These are phyloP conservation scores for Ascochyta clinopodiicola DNA, from an alignment of 2,329 filamentous ascomycete species.

Conservation along the genomic window DNA sequence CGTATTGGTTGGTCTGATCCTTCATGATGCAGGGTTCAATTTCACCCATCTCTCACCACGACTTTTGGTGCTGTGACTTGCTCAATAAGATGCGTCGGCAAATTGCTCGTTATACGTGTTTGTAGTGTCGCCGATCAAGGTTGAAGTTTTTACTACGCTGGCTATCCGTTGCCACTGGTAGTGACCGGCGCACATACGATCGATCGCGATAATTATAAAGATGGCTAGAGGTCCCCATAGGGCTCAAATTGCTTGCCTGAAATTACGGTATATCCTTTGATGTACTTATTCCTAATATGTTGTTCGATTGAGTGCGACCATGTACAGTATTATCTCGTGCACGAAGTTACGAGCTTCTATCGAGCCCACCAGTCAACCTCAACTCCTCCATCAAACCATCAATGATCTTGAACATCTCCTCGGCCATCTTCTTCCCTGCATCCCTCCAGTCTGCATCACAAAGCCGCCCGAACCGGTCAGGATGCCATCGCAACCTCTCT, in stretches of 20 bases:
- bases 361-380: neutral
- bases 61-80: too few species aligned
- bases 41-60: neutral
- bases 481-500: conserved; percentile 47
- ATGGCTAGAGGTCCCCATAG: neutral
- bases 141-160: neutral
- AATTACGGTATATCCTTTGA: neutral
- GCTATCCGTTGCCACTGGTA: neutral
- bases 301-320: neutral
- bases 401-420: conserved; percentile 48
- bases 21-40: conserved; percentile 2
- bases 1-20: conserved; percentile 1
- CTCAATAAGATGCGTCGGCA: neutral
- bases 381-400: conserved; percentile 38
- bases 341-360: neutral
- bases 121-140: neutral
- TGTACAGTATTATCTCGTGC: neutral
- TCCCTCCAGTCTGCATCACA: conserved; percentile 43
- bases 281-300: neutral
- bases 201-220: neutral
- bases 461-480: conserved; percentile 45
- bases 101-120: neutral
- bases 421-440: conserved; percentile 38
- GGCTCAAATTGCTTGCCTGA: neutral
- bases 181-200: neutral